Evolutionary conservation across 2,329 filamentous ascomycete genomes (phyloP).

Genomic region (Stemphylium beticola): DNA sequence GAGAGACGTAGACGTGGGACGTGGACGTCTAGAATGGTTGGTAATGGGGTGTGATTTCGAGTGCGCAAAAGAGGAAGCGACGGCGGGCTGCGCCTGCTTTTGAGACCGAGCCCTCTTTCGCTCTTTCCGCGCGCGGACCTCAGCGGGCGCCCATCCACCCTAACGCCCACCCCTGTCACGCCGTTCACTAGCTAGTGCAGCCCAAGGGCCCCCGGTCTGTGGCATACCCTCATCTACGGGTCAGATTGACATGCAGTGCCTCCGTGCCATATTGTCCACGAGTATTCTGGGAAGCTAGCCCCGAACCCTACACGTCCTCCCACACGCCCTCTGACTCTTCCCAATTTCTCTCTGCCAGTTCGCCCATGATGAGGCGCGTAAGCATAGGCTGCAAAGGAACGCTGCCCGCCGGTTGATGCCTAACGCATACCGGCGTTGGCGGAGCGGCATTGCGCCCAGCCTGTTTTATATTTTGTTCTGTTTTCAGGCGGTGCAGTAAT

Average conservation of each 20-base stretch:
- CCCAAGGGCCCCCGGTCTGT: slow-evolving; percentile 28
- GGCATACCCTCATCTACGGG: slow-evolving; percentile 38
- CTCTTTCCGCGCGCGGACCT: slow-evolving; percentile 26
- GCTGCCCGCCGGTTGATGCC: slow-evolving; percentile 3
- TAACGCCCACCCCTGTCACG: slow-evolving; percentile 22
- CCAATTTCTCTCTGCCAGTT: neutral
- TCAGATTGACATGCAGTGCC: slow-evolving; percentile 32
- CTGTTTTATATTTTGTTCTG: slow-evolving; percentile 16
- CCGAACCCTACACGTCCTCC: slow-evolving; percentile 17
- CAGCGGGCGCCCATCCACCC: slow-evolving; percentile 14
- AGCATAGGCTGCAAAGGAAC: neutral
- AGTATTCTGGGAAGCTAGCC: slow-evolving; percentile 25
- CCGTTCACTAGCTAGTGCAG: slow-evolving; percentile 23
- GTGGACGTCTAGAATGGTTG: slow-evolving; percentile 36
- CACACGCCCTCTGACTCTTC: slow-evolving; percentile 16
- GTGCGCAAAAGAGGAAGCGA: slow-evolving; percentile 25
- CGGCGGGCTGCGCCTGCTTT: slow-evolving; percentile 29
- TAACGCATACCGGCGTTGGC: neutral
- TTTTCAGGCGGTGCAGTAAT: slow-evolving; percentile 8
- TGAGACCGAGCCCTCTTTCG: slow-evolving; percentile 21
- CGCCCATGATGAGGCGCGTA: neutral
- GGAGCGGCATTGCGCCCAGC: slow-evolving; percentile 4
- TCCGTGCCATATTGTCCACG: slow-evolving; percentile 24
- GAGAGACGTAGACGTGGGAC: slow-evolving; percentile 4
- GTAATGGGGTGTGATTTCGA: slow-evolving; percentile 31